These are phyloP conservation scores for Kurtzmaniella fragi DNA, from an alignment of 805 yeast species.

Conservation along the genomic window DNA sequence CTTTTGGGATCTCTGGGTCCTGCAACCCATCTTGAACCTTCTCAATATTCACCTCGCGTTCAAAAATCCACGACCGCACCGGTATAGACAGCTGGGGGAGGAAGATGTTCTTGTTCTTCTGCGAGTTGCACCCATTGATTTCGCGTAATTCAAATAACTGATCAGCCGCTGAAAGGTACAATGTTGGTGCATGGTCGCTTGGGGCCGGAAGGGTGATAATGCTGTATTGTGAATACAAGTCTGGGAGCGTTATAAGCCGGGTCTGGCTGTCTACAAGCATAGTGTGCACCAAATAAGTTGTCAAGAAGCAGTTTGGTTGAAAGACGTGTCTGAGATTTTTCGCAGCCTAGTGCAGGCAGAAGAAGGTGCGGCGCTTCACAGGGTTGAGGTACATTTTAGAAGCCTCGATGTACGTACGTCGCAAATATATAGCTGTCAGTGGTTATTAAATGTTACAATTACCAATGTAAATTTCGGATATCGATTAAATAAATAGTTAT, in stretches of 20 bases:
- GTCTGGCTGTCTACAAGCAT: constrained; percentile 8
- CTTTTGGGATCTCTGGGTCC: neutral
- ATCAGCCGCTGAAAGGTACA: constrained; percentile 6
- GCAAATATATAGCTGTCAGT: no score
- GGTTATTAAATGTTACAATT: no score
- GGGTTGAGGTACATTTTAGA: no score
- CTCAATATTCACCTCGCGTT: constrained; percentile 7
- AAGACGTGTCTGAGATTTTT: no score
- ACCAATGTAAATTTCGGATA: no score
- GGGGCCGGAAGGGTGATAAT: constrained; percentile 9
- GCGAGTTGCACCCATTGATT: constrained; percentile 33
- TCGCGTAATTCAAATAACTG: constrained; percentile 36
- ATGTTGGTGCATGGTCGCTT: constrained; percentile 6
- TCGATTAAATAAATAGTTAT: neutral
- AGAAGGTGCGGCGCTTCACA: no score
- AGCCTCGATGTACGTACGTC: no score
- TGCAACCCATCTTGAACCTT: no score
- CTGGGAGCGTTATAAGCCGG: constrained; percentile 12
- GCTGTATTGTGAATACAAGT: constrained; percentile 1
- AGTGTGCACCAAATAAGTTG: neutral
- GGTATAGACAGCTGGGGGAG: constrained; percentile 22
- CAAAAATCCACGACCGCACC: constrained; percentile 38
- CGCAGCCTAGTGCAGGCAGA: no score
- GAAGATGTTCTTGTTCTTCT: constrained; percentile 18
- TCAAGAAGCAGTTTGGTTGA: no score